phyloP scores from a whole-genome alignment of 192 early-diverging fungal genomes.

The Gryganskiella cystojenkinii region DNA sequence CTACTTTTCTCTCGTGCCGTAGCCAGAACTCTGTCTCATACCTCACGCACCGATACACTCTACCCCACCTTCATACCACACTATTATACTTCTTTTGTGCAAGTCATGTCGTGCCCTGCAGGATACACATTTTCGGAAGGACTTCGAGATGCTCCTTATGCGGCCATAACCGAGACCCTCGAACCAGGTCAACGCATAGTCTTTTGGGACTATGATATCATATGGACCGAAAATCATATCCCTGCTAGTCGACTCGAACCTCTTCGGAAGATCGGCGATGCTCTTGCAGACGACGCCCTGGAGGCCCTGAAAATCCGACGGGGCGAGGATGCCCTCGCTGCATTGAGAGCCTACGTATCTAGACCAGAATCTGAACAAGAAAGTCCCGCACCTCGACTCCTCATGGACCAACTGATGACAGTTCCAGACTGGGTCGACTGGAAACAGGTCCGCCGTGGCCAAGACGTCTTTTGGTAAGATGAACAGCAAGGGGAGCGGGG shows the following conservation, averaged over 20 bases:
- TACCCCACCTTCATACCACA: neutral
- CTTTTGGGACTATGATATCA: slow-evolving; percentile 21
- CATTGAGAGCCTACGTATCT: slow-evolving; percentile 14
- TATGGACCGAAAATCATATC: slow-evolving; percentile 33
- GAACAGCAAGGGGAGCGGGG: no score
- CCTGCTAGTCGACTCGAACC: slow-evolving; percentile 25
- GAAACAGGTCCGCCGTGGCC: slow-evolving; percentile 28
- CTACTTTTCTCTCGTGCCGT: no score
- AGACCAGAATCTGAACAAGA: slow-evolving; percentile 9
- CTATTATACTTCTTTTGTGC: neutral
- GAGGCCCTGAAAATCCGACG: slow-evolving; percentile 15
- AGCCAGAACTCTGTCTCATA: no score
- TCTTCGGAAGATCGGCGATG: slow-evolving; percentile 23
- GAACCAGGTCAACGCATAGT: slow-evolving; percentile 14
- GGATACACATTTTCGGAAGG: slow-evolving; percentile 9
- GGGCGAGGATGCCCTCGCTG: slow-evolving; percentile 12
- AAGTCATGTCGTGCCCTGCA: slow-evolving; percentile 19
- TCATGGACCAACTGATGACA: slow-evolving; percentile 26
- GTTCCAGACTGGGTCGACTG: slow-evolving; percentile 49
- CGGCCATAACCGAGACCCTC: slow-evolving; percentile 4
- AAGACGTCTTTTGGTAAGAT: slow-evolving; percentile 38
- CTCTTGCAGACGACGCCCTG: slow-evolving; percentile 19
- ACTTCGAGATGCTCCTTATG: neutral
- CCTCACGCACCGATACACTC: no score
- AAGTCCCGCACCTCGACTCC: slow-evolving; percentile 21